Evolutionary conservation across 2,329 filamentous ascomycete genomes (phyloP), one percentile per base, ranked within the genome.

Genomic region (Aureobasidium namibiae): DNA sequence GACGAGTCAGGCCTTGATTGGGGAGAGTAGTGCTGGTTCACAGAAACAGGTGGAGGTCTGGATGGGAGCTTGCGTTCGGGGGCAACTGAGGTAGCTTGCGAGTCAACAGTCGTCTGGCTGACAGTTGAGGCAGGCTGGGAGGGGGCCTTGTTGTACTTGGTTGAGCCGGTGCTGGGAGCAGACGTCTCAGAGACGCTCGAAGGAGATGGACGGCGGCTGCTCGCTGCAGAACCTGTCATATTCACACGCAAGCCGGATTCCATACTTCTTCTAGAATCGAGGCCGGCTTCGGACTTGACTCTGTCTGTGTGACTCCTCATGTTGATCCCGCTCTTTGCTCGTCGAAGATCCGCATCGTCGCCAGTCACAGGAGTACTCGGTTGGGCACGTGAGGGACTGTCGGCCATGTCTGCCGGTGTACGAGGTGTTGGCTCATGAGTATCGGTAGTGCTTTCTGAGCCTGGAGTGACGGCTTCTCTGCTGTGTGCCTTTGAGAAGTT

Each of bases 401-500:
- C 46, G n/a, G 61, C 48, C 38, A 56, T 62, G 26, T 41, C 56
- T 26, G 61, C 46, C 42, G 60, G 59, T 16, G 62, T 48, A 44
- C 54, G 54, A 48, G 54, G 54, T 48, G 16, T 36, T 26, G 31
- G 42, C 8, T 23, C 39, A 18, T 56, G 41, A 2, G 21, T 9
- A 34, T 58, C 44, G 33, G 34, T 33, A 13, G 26, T 42, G 18
- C 29, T 42, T 13, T 34, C 34, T 2, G 56, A 33, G 29, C 83
- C 86, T 64, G 52, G 39, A 10, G 83, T 80, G 57, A 96, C 83
- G 45, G 85, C 83, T 75, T 96, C 92, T 73, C 91, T 94, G 78
- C 90, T 95, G 72, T 95, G 90, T 13, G 88, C 88, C 74, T 95
- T 96, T 74, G 89, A 94, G 73, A 95, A 90, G 11, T 81, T 80